These are phyloP conservation scores for Physcia stellaris DNA, from an alignment of 495 filamentous ascomycete species.

Conservation along the genomic window DNA sequence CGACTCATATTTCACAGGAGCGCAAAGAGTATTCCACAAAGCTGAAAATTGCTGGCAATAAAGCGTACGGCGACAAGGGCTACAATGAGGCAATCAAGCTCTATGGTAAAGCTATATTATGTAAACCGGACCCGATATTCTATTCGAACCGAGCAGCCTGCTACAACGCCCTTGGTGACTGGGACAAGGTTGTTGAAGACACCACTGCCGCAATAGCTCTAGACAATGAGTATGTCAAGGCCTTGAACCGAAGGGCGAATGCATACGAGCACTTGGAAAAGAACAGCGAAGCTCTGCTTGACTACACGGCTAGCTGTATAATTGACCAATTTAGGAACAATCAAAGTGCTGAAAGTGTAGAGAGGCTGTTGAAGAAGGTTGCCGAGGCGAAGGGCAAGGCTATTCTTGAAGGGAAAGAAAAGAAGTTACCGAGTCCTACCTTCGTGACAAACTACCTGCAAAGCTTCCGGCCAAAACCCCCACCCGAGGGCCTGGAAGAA, in stretches of 20 bases:
- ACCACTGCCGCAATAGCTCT: conserved; percentile 86
- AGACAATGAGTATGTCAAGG: conserved; percentile 94
- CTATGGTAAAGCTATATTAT: conserved; percentile 89
- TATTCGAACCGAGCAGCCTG: conserved; percentile 98
- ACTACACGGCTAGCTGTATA: conserved; percentile 98
- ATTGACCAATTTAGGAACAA: conserved; percentile 94
- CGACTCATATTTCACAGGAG: conserved; percentile 22
- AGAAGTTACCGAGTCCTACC: conserved; percentile 81
- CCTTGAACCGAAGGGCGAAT: conserved; percentile 86
- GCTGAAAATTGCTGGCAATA: conserved; percentile 91
- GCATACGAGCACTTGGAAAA: conserved; percentile 87
- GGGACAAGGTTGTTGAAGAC: conserved; percentile 95
- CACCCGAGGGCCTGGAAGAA: conserved; percentile 74
- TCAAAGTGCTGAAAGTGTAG: conserved; percentile 72
- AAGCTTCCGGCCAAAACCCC: conserved; percentile 74
- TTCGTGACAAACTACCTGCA: conserved; percentile 98
- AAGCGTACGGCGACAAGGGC: conserved; percentile 85
- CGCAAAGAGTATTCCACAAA: conserved; percentile 73
- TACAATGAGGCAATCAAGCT: conserved; percentile 84
- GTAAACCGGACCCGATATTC: conserved; percentile 94
- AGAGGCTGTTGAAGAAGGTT: conserved; percentile 91
- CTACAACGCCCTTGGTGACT: conserved; percentile 81
- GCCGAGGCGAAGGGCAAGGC: conserved; percentile 82
- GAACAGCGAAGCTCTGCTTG: conserved; percentile 87
- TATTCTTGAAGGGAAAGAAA: conserved; percentile 65